Evolutionary conservation across 2,329 filamentous ascomycete species (phyloP), one percentile per base, ranked within the genome.

Genomic region (Ciborinia camelliae): DNA sequence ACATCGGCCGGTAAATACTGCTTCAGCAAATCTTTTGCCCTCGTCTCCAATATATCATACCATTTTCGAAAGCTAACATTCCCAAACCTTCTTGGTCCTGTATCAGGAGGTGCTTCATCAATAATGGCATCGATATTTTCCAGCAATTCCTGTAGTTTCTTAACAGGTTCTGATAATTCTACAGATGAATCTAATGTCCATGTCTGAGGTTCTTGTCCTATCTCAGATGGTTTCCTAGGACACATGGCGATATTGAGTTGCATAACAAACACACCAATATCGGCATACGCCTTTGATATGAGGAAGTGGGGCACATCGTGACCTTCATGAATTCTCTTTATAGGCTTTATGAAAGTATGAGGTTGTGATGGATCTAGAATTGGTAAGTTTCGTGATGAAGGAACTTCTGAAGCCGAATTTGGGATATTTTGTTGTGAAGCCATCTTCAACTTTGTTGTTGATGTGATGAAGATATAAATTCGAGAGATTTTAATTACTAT

Each of bases 181-280:
- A 81, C 76, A 1, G 77, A 71, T 37, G 79, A 76, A 58, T 78
- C 74, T 39, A 80, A 65, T 9, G 75, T 75, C 81, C 84, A 88
- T n/a, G 82, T 81, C 69, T 84, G 83, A 51, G 80, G 75, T 53
- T 75, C 76, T 23, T 39, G 30, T 20, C 76, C 74, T 66, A 76
- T 75, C 62, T 76, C 72, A 69, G 77, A 72, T 26, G 76, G 74
- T 69, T 83, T 87, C 26, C 86, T 81, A 0, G 94, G 93, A 70
- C 94, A 90, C 78, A 98, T 86, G 14, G 93, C 85, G 65, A 89
- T 86, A 76, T 97, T 98, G 57, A 99, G 86, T 78, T 98, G 95
- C 69, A 96, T 82, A 54, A 98, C 80, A 76, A 97, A 98, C 54
- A 86, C 84, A 76, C 91, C 90, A 62, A 99, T 90, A 74, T 97